Evolutionary conservation across 345 rosid genomes (phyloP).

Genomic region (Eucalyptus erythrocorys): DNA sequence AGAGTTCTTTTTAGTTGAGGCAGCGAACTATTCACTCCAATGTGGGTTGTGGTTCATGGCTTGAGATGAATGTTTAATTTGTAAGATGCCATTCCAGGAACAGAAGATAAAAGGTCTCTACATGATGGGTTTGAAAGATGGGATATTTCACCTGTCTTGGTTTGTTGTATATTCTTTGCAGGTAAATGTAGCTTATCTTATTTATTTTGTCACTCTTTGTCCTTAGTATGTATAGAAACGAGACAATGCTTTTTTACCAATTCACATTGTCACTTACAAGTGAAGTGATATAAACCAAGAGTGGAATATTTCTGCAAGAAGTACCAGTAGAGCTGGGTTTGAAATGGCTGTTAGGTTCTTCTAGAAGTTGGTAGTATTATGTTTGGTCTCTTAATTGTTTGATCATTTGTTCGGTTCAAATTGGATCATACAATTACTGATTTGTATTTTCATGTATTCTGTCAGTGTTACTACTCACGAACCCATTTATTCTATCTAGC

Average conservation of each 20-base stretch:
- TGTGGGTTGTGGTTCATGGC: not conserved
- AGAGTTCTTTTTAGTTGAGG: not conserved
- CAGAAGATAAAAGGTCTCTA: conserved; percentile 89
- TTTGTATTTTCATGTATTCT: not conserved
- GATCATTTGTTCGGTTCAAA: not conserved
- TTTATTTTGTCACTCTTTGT: not conserved
- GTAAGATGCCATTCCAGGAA: conserved; percentile 32
- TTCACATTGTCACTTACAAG: not conserved
- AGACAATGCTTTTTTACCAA: not conserved
- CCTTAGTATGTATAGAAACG: not conserved
- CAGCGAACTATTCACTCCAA: not conserved
- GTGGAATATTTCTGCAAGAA: not conserved
- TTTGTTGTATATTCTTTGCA: conserved; percentile 73
- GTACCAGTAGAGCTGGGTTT: not conserved
- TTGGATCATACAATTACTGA: not conserved
- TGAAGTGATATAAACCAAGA: not conserved
- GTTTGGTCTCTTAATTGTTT: not conserved
- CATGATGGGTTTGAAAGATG: conserved; percentile 96
- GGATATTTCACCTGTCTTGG: conserved; percentile 86
- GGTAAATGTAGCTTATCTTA: conserved; percentile 15
- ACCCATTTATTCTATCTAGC: not conserved
- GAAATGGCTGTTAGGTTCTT: not conserved
- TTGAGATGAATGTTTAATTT: not conserved
- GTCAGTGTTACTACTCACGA: not conserved
- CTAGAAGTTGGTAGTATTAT: not conserved